Evolutionary conservation across 805 yeast species (phyloP), one percentile per base, ranked within the genome.

Genomic region (Metschnikowia lachancei): DNA sequence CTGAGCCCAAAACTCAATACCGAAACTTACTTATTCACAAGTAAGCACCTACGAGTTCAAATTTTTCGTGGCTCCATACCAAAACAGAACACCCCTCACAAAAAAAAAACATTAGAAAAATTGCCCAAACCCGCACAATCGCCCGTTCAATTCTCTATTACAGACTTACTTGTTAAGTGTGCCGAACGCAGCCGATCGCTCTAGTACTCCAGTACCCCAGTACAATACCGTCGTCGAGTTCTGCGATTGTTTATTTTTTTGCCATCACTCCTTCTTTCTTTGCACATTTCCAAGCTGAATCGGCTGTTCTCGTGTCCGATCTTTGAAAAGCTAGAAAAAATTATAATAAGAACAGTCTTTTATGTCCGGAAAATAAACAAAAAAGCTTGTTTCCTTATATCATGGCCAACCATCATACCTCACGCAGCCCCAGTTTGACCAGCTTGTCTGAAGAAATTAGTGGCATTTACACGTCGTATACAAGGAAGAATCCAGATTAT

Each of bases 381-480:
- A 14, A n/a, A 24, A 11, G 20, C n/a, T 20, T n/a, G 28, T n/a
- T 17, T 10, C 24, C 26, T 31, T 17, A n/a, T 30, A 37, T 24
- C 41, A 45, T 45, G 47, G 36, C 34, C 12, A 35, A 35, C 14
- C 47, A 38, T 19, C 17, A 17, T 30, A 43, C 40, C 13, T 43
- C 53, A 16, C 44, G 45, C 18, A 41, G 46, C 41, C 38, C 46
- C n/a, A 52, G 51, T 36, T 37, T 51, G 34, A 41, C 49, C 33
- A 52, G 57, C 39, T 48, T 55, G 30, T 47, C 53, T 29, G 45
- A 43, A 30, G 52, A 53, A 30, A 49, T 53, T 30, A 32, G 47
- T 29, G 51, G 52, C 13, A 52, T 55, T 12, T 53, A 55, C 46
- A 40, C 43, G 20, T 43, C 35, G 28, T 51, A 49, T 35, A 19